Conservation (phyloP, 2,329 filamentous ascomycete genomes). For the Colletotrichum salicis region DNA sequence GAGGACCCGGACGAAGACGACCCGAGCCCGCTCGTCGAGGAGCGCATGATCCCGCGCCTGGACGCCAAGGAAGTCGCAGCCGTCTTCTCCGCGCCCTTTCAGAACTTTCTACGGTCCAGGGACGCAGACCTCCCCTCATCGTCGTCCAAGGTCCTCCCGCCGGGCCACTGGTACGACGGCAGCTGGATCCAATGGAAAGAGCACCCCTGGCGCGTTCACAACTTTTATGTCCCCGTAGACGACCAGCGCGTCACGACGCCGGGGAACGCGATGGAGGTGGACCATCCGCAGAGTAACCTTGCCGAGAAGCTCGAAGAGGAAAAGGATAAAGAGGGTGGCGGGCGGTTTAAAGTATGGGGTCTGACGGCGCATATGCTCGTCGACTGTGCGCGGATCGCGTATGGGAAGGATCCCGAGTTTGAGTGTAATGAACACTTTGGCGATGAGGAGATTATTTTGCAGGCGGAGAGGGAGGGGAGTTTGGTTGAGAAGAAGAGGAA, state of each 20-base stretch:
- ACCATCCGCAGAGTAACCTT: constrained; percentile 55
- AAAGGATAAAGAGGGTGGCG: constrained; percentile 53
- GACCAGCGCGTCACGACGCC: constrained; percentile 76
- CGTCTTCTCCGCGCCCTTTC: constrained; percentile 90
- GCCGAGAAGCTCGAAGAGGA: constrained; percentile 56
- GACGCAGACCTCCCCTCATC: constrained; percentile 63
- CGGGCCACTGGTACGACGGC: constrained; percentile 84
- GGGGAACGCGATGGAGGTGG: constrained; percentile 37
- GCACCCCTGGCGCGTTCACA: constrained; percentile 84
- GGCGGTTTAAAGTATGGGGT: constrained; percentile 87
- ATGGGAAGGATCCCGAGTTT: constrained; percentile 84
- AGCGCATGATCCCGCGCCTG: constrained; percentile 79
- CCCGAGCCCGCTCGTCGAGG: constrained; percentile 64
- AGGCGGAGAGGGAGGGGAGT: constrained; percentile 55
- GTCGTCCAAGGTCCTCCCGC: constrained; percentile 51
- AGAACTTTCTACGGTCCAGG: constrained; percentile 76
- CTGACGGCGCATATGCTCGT: constrained; percentile 94
- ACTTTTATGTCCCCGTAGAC: constrained; percentile 87
- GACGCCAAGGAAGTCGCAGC: constrained; percentile 93
- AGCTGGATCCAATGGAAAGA: constrained; percentile 84
- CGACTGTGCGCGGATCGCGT: constrained; percentile 87
- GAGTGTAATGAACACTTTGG: constrained; percentile 70
- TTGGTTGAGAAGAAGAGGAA: constrained; percentile 57
- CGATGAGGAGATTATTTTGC: constrained; percentile 62
- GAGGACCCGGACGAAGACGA: constrained; percentile 47